Percentiles rank a stretch among this genome's conserved stretches.
These are phyloP conservation scores for Vitis hybrid DNA, from an alignment of 177 flowering plant species.

Conservation along the genomic window DNA sequence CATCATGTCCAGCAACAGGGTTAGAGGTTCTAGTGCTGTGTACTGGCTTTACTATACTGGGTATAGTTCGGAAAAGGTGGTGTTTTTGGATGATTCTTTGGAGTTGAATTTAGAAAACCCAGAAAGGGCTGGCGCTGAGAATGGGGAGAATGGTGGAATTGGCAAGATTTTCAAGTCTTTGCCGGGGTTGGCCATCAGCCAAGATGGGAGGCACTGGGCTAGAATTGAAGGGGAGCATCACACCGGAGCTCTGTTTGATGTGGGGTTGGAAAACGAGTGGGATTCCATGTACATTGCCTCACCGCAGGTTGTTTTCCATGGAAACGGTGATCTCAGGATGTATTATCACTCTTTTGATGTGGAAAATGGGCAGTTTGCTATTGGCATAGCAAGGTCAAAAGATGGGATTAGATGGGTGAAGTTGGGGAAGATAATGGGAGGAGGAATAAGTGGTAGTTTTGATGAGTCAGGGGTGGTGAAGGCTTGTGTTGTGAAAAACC, in stretches of 20 bases:
- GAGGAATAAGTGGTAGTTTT: conserved; percentile 49
- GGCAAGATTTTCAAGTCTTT: conserved; percentile 42
- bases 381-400: conserved; percentile 82
- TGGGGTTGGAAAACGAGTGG: conserved; percentile 62
- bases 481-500: conserved; percentile 50
- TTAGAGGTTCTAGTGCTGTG: conserved; percentile 58
- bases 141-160: conserved; percentile 3
- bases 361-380: conserved; percentile 34
- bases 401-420: conserved; percentile 93
- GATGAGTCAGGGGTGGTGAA: conserved; percentile 67
- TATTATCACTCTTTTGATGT: conserved; percentile 78
- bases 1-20: conserved; percentile 71
- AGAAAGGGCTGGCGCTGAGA: conserved; percentile 15
- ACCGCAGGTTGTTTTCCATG: conserved; percentile 68
- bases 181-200: conserved; percentile 86
- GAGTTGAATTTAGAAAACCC: conserved; percentile 34
- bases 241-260: conserved; percentile 84
- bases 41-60: conserved; percentile 94
- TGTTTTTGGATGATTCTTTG: conserved; percentile 11
- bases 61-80: conserved; percentile 44
- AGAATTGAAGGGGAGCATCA: conserved; percentile 94
- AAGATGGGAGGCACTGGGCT: conserved; percentile 93
- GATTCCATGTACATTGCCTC: conserved; percentile 62
- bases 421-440: conserved; percentile 71
- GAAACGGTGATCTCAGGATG: conserved; percentile 73